These are phyloP conservation scores for Aspergillus novoparasiticus DNA, from an alignment of 2,329 filamentous ascomycete species.

Conservation along the genomic window DNA sequence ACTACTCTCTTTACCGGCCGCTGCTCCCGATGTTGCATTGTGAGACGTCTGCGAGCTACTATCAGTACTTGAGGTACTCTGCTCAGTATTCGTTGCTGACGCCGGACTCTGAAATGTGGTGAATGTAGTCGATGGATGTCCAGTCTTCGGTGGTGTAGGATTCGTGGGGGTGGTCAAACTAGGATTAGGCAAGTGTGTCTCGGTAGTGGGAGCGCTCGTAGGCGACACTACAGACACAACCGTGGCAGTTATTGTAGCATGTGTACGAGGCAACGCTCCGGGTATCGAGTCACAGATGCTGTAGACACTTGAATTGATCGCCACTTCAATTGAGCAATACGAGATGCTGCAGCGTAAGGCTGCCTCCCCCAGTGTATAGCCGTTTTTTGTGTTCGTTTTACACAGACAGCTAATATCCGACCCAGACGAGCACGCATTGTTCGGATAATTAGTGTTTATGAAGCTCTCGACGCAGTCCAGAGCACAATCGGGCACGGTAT, in stretches of 20 bases:
- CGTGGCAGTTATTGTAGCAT: constrained; percentile 42
- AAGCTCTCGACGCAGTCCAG: constrained; percentile 64
- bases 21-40: constrained; percentile 8
- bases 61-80: constrained; percentile 20
- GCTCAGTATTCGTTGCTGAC: constrained; percentile 14
- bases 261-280: constrained; percentile 37
- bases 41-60: constrained; percentile 9
- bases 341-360: constrained; percentile 68
- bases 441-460: constrained; percentile 61
- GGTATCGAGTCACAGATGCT: constrained; percentile 58
- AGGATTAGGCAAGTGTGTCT: constrained; percentile 4
- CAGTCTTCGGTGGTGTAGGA: background rate
- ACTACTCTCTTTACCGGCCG: constrained; percentile 11
- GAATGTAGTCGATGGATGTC: constrained; percentile 8
- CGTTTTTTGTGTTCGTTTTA: constrained; percentile 58
- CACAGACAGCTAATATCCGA: constrained; percentile 67
- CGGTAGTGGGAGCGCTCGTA: constrained; percentile 9
- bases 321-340: constrained; percentile 55
- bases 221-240: constrained; percentile 20
- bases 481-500: constrained; percentile 61
- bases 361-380: constrained; percentile 72
- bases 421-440: constrained; percentile 50
- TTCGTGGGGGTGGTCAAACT: background rate
- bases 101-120: constrained; percentile 22
- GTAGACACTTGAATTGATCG: constrained; percentile 48